These are phyloP conservation scores for Monosporascus ibericus DNA, from an alignment of 2,329 filamentous ascomycete genomes.

Conservation along the genomic window DNA sequence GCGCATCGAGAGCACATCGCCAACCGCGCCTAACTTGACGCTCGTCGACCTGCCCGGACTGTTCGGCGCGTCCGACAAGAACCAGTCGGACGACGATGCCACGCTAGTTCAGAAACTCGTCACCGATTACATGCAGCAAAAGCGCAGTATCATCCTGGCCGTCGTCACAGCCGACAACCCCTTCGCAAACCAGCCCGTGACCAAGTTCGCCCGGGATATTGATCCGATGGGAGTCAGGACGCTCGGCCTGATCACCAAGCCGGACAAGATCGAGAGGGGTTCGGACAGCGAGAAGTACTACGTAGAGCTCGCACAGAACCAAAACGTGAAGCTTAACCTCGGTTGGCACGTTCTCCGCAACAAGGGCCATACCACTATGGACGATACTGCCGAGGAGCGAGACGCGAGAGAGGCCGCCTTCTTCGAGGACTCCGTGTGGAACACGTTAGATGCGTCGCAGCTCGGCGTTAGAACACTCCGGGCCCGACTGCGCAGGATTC, in stretches of 20 bases:
- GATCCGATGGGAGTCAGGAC: slow-evolving; percentile 31
- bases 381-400: slow-evolving; percentile 21
- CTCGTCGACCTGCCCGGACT: slow-evolving; percentile 48
- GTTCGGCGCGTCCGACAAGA: slow-evolving; percentile 35
- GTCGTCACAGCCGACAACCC: slow-evolving; percentile 45
- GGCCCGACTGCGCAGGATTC: slow-evolving; percentile 32
- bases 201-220: slow-evolving; percentile 25
- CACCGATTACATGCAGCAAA: slow-evolving; percentile 44
- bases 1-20: slow-evolving; percentile 34
- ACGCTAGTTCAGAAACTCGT: slow-evolving; percentile 36
- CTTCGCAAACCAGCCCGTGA: slow-evolving; percentile 47
- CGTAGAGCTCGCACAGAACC: slow-evolving; percentile 23
- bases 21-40: slow-evolving; percentile 40
- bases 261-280: slow-evolving; percentile 25
- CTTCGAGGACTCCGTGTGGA: slow-evolving; percentile 23
- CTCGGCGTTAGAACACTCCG: slow-evolving; percentile 35
- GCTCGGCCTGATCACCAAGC: slow-evolving; percentile 44
- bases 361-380: slow-evolving; percentile 23
- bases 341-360: slow-evolving; percentile 36
- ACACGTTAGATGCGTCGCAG: slow-evolving; percentile 11
- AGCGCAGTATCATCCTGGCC: slow-evolving; percentile 48
- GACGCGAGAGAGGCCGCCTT: slow-evolving; percentile 28
- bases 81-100: slow-evolving; percentile 32
- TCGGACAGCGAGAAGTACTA: slow-evolving; percentile 23
- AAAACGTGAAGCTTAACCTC: slow-evolving; percentile 26